Evolutionary conservation across 1,139 yeast genomes (phyloP).

Genomic region (Yamadazyma conglobata): DNA sequence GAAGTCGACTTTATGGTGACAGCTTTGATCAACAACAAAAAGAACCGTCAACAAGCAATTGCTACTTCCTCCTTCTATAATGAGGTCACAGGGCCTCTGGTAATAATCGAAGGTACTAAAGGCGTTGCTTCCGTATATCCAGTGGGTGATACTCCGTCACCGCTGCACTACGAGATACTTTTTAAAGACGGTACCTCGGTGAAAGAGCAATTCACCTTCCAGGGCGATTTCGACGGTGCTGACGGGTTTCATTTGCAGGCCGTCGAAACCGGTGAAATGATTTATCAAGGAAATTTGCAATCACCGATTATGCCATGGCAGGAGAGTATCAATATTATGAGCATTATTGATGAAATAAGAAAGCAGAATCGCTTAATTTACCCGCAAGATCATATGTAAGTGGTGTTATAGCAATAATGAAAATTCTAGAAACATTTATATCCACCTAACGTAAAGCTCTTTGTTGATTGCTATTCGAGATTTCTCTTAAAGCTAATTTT

Average conservation of each 20-base stretch:
- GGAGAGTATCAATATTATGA: constrained; percentile 41
- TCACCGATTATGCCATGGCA: constrained; percentile 33
- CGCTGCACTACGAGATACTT: constrained; percentile 19
- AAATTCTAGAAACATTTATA: too few relatives aligned
- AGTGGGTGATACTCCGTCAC: constrained; percentile 13
- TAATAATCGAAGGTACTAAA: constrained; percentile 20
- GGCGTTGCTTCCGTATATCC: constrained; percentile 14
- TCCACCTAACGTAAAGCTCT: too few relatives aligned
- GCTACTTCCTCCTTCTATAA: constrained; percentile 20
- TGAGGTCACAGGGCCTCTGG: constrained; percentile 16
- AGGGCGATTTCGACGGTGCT: constrained; percentile 14
- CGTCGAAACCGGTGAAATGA: constrained; percentile 42
- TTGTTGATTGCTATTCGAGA: too few relatives aligned
- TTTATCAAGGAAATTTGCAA: constrained; percentile 31
- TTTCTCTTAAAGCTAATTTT: too few relatives aligned
- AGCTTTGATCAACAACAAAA: constrained; percentile 18
- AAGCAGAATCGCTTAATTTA: constrained; percentile 36
- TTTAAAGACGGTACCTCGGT: constrained; percentile 19
- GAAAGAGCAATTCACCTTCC: constrained; percentile 24
- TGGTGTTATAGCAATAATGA: too few relatives aligned
- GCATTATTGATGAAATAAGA: constrained; percentile 40
- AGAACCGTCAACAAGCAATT: constrained; percentile 20
- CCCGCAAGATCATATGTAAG: constrained; percentile 29
- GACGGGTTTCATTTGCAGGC: constrained; percentile 50
- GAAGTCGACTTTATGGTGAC: constrained; percentile 23